Percentiles rank a stretch among this genome's conserved stretches.
Evolutionary conservation across 345 rosid species (phyloP).

Genomic region (Punica granatum): DNA sequence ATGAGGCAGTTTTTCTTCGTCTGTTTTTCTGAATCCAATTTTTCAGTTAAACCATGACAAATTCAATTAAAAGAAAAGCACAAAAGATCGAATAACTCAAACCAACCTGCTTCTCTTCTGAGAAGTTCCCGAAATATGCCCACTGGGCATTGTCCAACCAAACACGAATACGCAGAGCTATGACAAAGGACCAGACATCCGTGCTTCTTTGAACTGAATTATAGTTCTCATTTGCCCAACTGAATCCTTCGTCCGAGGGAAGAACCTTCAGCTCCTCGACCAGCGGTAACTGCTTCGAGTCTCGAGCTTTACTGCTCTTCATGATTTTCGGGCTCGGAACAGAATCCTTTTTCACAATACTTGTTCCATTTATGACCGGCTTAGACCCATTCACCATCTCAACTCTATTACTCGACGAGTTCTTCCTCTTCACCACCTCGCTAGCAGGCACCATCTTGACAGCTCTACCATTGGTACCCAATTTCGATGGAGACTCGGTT

Average conservation of each 20-base stretch:
- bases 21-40: constrained; percentile 49
- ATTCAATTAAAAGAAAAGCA: neutral
- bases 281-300: constrained; percentile 42
- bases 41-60: constrained; percentile 8
- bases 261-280: constrained; percentile 59
- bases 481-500: constrained; percentile 40
- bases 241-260: constrained; percentile 87
- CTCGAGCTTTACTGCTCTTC: constrained; percentile 27
- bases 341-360: constrained; percentile 36
- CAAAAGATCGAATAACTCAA: neutral
- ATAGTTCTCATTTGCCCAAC: constrained; percentile 94
- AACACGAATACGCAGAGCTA: constrained; percentile 62
- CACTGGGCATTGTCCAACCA: constrained; percentile 82
- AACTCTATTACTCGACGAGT: constrained; percentile 23
- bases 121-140: constrained; percentile 67
- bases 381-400: constrained; percentile 50
- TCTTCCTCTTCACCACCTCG: constrained; percentile 49
- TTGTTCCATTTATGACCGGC: constrained; percentile 50
- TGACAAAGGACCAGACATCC: constrained; percentile 88
- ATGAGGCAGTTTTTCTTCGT: constrained; percentile 67
- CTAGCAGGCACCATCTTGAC: constrained; percentile 80
- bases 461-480: constrained; percentile 48
- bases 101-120: constrained; percentile 76
- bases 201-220: constrained; percentile 58
- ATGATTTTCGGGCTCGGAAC: constrained; percentile 24